These are phyloP conservation scores for Debaryomyces sp. DNA, from an alignment of 1,139 yeast genomes.

Conservation along the genomic window DNA sequence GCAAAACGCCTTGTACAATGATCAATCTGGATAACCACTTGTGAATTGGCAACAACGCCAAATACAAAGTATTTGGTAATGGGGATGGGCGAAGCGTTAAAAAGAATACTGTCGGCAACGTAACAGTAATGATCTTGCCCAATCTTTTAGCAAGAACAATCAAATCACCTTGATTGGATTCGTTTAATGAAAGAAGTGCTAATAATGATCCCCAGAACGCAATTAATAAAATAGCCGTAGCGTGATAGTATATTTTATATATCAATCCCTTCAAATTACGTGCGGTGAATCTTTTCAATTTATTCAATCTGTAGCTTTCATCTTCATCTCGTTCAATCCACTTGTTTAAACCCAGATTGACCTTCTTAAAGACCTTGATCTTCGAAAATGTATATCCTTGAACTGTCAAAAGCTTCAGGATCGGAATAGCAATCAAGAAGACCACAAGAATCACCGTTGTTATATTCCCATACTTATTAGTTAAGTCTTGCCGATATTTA, in stretches of 20 bases:
- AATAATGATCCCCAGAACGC: constrained; percentile 50
- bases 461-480: constrained; percentile 35
- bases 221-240: constrained; percentile 39
- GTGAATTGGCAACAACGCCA: constrained; percentile 76
- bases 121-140: constrained; percentile 77
- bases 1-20: constrained; percentile 62
- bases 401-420: constrained; percentile 26
- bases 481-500: constrained; percentile 29
- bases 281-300: constrained; percentile 8
- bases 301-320: neutral
- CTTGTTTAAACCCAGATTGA: constrained; percentile 26
- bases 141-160: constrained; percentile 71
- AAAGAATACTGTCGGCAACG: constrained; percentile 71
- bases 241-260: constrained; percentile 27
- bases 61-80: constrained; percentile 68
- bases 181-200: constrained; percentile 39
- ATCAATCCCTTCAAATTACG: constrained; percentile 7
- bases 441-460: constrained; percentile 26
- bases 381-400: constrained; percentile 27
- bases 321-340: constrained; percentile 13
- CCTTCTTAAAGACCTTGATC: constrained; percentile 22
- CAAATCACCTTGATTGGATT: constrained; percentile 56
- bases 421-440: constrained; percentile 29
- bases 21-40: constrained; percentile 84
- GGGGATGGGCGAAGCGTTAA: constrained; percentile 79